Percentiles rank a stretch among this genome's conserved stretches.
Conservation (phyloP, 768 basidiomycete genomes). For the Termitomyces heimii region DNA sequence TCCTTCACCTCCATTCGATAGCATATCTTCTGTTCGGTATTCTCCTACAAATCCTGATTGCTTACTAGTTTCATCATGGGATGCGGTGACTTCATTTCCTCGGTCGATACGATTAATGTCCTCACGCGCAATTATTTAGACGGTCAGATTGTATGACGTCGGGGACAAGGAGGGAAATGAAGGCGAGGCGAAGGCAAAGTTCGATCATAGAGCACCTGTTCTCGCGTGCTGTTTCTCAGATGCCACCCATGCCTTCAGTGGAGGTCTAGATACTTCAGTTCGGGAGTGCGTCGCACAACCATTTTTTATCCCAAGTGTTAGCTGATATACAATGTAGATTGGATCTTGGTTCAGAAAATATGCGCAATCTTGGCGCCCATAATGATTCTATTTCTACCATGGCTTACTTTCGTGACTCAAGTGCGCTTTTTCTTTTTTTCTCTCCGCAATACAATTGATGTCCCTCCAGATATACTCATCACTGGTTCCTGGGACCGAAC, state of each 20-base stretch:
- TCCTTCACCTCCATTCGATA: constrained; percentile 76
- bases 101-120: not conserved
- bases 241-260: constrained; percentile 67
- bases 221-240: constrained; percentile 78
- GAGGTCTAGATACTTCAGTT: constrained; percentile 80
- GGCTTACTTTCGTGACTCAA: constrained; percentile 57
- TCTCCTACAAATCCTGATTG: constrained; percentile 76
- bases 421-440: constrained; percentile 32
- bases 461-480: constrained; percentile 55
- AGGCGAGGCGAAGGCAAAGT: constrained; percentile 71
- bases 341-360: constrained; percentile 69
- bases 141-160: constrained; percentile 46
- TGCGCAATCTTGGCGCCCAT: constrained; percentile 74
- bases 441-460: not conserved
- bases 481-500: constrained; percentile 93
- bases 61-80: constrained; percentile 87
- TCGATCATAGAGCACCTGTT: constrained; percentile 85
- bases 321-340: constrained; percentile 41
- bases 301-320: not conserved
- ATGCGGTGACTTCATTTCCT: constrained; percentile 42
- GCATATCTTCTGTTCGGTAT: constrained; percentile 74
- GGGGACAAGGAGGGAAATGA: constrained; percentile 51
- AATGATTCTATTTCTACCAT: constrained; percentile 75
- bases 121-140: constrained; percentile 17
- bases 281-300: constrained; percentile 55